phyloP scores from a whole-genome alignment of 495 filamentous ascomycete species.

The Aspergillus indologenus region DNA sequence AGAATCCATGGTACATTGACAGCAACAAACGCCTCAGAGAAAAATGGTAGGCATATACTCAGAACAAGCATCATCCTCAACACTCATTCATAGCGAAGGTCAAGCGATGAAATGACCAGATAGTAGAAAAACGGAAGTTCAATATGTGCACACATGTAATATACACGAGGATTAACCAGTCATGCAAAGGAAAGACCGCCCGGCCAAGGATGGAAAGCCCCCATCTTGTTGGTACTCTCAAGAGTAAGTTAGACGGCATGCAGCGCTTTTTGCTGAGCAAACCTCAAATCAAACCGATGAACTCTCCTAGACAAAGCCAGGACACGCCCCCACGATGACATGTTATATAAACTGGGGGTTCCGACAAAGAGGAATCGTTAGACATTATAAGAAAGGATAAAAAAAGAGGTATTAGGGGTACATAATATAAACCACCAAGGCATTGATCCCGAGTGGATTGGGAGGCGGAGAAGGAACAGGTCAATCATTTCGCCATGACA shows the following conservation, averaged over 20 bases:
- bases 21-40: neutral
- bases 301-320: slow-evolving; percentile 10
- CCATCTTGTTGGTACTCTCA: too few relatives aligned
- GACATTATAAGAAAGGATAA: slow-evolving; percentile 26
- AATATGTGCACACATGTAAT: slow-evolving; percentile 20
- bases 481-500: slow-evolving; percentile 67
- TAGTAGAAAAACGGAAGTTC: slow-evolving; percentile 8
- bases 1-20: too few relatives aligned
- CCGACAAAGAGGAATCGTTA: slow-evolving; percentile 18
- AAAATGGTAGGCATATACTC: neutral
- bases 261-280: slow-evolving; percentile 13
- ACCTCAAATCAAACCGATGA: neutral
- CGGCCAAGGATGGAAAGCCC: too few relatives aligned
- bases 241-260: slow-evolving; percentile 23
- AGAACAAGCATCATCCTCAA: neutral
- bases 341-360: slow-evolving; percentile 7
- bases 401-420: slow-evolving; percentile 29
- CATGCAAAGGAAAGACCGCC: slow-evolving; percentile 14
- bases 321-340: slow-evolving; percentile 20
- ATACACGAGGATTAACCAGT: slow-evolving; percentile 11
- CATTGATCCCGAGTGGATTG: neutral
- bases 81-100: slow-evolving; percentile 4
- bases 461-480: neutral
- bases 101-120: slow-evolving; percentile 8
- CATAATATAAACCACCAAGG: slow-evolving; percentile 4